These are phyloP conservation scores for Funneliformis caledonium DNA, from an alignment of 371 early-diverging fungal genomes.

Conservation along the genomic window DNA sequence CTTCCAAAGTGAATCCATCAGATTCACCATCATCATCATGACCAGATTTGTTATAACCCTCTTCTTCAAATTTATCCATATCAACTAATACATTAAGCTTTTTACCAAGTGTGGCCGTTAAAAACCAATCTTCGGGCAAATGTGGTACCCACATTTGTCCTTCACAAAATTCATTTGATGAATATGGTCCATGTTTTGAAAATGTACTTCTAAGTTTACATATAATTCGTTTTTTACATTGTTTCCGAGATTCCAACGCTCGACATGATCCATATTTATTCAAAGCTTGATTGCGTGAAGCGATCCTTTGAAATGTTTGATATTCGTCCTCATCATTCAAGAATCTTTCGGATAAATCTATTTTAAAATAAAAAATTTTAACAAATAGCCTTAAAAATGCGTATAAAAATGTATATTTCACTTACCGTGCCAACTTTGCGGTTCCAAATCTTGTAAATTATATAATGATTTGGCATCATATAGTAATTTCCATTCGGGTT, in stretches of 20 bases:
- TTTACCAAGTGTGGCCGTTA: background rate
- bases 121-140: slow-evolving; percentile 23
- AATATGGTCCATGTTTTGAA: slow-evolving; percentile 7
- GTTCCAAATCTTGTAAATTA: slow-evolving; percentile 23
- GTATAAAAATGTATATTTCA: background rate
- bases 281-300: background rate
- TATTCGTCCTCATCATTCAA: background rate
- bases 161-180: background rate
- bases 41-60: background rate
- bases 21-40: background rate
- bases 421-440: slow-evolving; percentile 23
- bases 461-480: slow-evolving; percentile 37
- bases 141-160: slow-evolving; percentile 5
- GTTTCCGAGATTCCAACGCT: background rate
- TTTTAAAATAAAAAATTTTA: too few species aligned
- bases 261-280: slow-evolving; percentile 18
- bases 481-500: slow-evolving; percentile 31
- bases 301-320: background rate
- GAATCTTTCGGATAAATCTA: slow-evolving; percentile 14
- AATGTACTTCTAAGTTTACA: slow-evolving; percentile 13
- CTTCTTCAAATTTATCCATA: background rate
- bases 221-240: slow-evolving; percentile 15
- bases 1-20: background rate
- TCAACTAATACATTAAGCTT: background rate
- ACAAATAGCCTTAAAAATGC: too few species aligned